These are phyloP conservation scores for Agroathelia rolfsii DNA, from an alignment of 1,284 basidiomycete genomes.

Conservation along the genomic window DNA sequence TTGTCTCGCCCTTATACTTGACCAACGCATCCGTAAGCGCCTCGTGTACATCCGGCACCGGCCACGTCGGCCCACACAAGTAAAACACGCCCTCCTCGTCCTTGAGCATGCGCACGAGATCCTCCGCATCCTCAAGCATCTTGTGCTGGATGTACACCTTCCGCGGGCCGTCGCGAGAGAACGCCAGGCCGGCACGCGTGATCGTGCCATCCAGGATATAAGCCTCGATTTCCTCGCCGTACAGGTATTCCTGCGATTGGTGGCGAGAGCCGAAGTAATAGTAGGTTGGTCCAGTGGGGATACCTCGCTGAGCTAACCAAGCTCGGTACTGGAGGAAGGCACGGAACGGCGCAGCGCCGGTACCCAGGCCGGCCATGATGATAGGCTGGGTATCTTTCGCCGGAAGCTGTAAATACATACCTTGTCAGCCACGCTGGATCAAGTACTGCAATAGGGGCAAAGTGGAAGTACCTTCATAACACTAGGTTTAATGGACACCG, in stretches of 20 bases:
- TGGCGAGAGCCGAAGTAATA: slow-evolving; percentile 99
- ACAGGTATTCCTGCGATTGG: slow-evolving; percentile 91
- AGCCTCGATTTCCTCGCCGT: slow-evolving; percentile 86
- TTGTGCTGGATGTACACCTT: slow-evolving; percentile 99
- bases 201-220: slow-evolving; percentile 79
- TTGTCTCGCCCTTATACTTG: slow-evolving; percentile 59
- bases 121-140: slow-evolving; percentile 84
- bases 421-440: slow-evolving; percentile 4
- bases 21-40: slow-evolving; percentile 77
- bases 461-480: slow-evolving; percentile 85
- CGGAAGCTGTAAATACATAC: slow-evolving; percentile 51
- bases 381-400: slow-evolving; percentile 80
- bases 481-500: slow-evolving; percentile 96
- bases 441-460: not conserved
- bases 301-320: slow-evolving; percentile 65
- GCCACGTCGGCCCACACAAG: slow-evolving; percentile 97
- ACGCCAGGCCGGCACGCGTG: slow-evolving; percentile 86
- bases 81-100: slow-evolving; percentile 81
- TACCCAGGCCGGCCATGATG: slow-evolving; percentile 98
- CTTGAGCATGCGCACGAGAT: slow-evolving; percentile 67
- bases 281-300: slow-evolving; percentile 82
- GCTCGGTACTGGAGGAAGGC: slow-evolving; percentile 96
- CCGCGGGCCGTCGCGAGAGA: slow-evolving; percentile 86
- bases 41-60: slow-evolving; percentile 94
- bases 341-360: slow-evolving; percentile 96